These are phyloP conservation scores for Aspergillus fumigatus DNA, from an alignment of 2,329 filamentous ascomycete genomes.

Conservation along the genomic window DNA sequence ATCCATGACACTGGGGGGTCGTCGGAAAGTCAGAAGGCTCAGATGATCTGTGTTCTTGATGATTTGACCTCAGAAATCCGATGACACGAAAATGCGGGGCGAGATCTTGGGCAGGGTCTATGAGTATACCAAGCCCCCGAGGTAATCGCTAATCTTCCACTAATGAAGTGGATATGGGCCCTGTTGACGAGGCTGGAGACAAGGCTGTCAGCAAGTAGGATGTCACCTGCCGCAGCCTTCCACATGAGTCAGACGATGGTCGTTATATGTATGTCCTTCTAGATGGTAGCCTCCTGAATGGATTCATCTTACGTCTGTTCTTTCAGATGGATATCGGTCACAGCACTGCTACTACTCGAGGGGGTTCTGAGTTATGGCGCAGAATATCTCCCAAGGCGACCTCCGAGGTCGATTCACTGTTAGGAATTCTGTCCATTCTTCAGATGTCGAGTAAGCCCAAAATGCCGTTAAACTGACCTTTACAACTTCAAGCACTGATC, in stretches of 20 bases:
- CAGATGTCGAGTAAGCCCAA: conserved; percentile 25
- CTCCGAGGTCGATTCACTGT: conserved; percentile 11
- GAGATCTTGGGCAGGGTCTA: neutral
- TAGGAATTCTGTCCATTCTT: conserved; percentile 9
- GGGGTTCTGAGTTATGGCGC: neutral
- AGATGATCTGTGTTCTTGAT: neutral
- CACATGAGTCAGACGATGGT: conserved; percentile 11
- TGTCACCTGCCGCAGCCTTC: conserved; percentile 11
- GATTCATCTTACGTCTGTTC: neutral
- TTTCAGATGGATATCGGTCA: neutral
- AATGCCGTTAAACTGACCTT: neutral
- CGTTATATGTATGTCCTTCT: neutral
- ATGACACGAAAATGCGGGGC: neutral
- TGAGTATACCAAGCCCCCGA: neutral
- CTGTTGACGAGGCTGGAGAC: conserved; percentile 7
- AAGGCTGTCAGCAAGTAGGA: conserved; percentile 2
- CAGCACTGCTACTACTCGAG: neutral
- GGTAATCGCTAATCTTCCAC: neutral
- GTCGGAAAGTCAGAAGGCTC: neutral
- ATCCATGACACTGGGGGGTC: neutral
- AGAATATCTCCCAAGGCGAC: neutral
- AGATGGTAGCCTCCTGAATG: neutral
- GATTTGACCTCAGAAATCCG: neutral
- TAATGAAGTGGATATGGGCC: neutral
- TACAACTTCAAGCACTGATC: neutral